A percentile compares a stretch with the other conserved stretches of the same genome.
Evolutionary conservation across 345 rosid species (phyloP).

Genomic region (Eutrema heterophyllum): DNA sequence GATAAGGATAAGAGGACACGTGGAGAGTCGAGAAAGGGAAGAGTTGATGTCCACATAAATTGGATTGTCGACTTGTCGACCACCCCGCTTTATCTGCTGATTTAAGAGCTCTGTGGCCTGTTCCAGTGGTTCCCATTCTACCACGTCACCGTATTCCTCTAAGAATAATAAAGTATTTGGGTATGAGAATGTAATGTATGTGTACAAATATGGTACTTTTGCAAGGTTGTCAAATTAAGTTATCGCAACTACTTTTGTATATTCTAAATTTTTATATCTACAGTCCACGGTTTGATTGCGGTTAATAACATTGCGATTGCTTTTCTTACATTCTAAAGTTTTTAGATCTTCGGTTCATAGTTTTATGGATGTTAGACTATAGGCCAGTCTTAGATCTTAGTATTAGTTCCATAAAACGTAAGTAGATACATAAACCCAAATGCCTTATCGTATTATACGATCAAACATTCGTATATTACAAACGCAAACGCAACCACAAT

Average conservation of each 20-base stretch:
- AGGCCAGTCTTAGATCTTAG: too few species aligned
- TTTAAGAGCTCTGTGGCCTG: conserved; percentile 13
- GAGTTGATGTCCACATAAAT: conserved; percentile 50
- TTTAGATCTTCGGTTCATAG: too few species aligned
- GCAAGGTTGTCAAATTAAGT: not conserved
- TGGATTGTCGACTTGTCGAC: conserved; percentile 76
- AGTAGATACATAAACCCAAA: too few species aligned
- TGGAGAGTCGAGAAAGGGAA: conserved; percentile 31
- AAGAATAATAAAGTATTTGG: conserved; percentile 3
- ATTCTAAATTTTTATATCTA: too few species aligned
- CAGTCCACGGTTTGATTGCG: too few species aligned
- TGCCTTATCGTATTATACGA: too few species aligned
- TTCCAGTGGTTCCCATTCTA: conserved; percentile 14
- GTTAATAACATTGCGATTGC: too few species aligned
- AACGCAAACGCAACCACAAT: too few species aligned
- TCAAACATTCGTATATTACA: too few species aligned
- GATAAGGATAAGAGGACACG: conserved; percentile 35
- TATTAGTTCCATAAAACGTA: too few species aligned
- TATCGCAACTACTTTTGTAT: not conserved
- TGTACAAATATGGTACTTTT: conserved; percentile 23
- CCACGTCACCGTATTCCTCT: conserved; percentile 19
- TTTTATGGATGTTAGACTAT: too few species aligned
- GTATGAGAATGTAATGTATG: conserved; percentile 7
- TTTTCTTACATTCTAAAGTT: too few species aligned
- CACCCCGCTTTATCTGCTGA: conserved; percentile 55